Evolutionary conservation across 306 rosid genomes (phyloP).

Genomic region (Cajanus cajan): DNA sequence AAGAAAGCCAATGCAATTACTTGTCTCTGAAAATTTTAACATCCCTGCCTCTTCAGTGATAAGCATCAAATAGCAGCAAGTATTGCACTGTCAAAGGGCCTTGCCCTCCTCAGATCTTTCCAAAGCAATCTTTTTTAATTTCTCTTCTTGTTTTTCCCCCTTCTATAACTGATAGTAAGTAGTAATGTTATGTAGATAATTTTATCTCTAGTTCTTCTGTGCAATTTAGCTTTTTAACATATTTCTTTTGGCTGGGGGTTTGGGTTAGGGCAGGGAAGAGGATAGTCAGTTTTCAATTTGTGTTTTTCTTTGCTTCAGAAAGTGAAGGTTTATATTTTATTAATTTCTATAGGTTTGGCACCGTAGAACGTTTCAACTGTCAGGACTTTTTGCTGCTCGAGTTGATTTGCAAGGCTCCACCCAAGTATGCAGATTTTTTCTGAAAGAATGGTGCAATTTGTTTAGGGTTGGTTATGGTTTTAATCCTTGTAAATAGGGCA

Average conservation of each 20-base stretch:
- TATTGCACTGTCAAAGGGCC: background rate
- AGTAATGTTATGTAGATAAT: background rate
- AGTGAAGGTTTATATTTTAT: background rate
- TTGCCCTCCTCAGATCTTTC: slow-evolving; percentile 6
- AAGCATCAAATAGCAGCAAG: background rate
- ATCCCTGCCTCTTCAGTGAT: background rate
- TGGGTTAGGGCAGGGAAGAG: slow-evolving; percentile 8
- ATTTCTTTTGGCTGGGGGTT: background rate
- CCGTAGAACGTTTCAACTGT: slow-evolving; percentile 88
- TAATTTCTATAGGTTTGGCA: slow-evolving; percentile 79
- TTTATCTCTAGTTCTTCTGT: background rate
- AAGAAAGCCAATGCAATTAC: background rate
- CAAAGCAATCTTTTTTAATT: no score
- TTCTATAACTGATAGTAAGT: background rate
- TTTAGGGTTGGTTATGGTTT: background rate
- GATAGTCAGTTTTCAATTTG: background rate
- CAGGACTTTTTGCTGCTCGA: slow-evolving; percentile 99
- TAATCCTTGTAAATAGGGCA: background rate
- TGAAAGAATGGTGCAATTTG: background rate
- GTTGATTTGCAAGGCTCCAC: slow-evolving; percentile 90
- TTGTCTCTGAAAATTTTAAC: slow-evolving; percentile 1
- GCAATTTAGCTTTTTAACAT: background rate
- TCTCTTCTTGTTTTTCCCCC: background rate
- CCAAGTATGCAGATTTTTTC: slow-evolving; percentile 55
- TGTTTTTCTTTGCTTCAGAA: background rate